Evolutionary conservation across 306 rosid species (phyloP).

Genomic region (Phaseolus lunatus): DNA sequence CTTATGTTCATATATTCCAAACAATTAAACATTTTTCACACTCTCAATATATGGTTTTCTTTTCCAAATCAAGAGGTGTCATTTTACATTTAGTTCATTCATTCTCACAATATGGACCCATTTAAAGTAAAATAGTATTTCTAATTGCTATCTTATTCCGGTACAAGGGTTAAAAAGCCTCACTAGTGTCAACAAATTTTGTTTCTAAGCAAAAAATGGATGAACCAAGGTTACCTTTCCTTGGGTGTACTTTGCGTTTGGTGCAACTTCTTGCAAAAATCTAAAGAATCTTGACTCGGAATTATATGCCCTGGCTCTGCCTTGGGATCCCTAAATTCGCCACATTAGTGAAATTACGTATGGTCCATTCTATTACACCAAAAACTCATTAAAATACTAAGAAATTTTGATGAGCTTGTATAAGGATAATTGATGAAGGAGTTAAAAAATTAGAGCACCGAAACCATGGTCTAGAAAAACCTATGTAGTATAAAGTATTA

Average conservation of each 20-base stretch:
- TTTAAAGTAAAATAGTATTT: too few relatives aligned
- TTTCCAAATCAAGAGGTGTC: too few relatives aligned
- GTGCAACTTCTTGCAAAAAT: conserved; percentile 19
- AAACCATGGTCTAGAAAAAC: not conserved
- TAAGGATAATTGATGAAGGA: not conserved
- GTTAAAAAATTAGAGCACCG: not conserved
- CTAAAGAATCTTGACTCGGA: conserved; percentile 35
- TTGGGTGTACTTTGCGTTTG: conserved; percentile 2
- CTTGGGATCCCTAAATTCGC: conserved; percentile 43
- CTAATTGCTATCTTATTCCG: too few relatives aligned
- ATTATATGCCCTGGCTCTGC: conserved; percentile 17
- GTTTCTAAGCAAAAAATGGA: not conserved
- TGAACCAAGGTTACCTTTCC: conserved; percentile 7
- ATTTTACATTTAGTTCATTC: too few relatives aligned
- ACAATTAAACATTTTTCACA: too few relatives aligned
- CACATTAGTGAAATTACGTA: not conserved
- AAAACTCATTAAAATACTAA: not conserved
- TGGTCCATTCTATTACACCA: not conserved
- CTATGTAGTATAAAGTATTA: not conserved
- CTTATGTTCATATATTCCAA: too few relatives aligned
- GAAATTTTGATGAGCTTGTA: not conserved
- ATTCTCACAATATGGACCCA: too few relatives aligned
- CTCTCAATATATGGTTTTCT: too few relatives aligned
- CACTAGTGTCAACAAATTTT: too few relatives aligned
- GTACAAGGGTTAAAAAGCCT: too few relatives aligned